These are phyloP conservation scores for Penicillium sp. DNA, from an alignment of 2,329 filamentous ascomycete species.

Conservation along the genomic window DNA sequence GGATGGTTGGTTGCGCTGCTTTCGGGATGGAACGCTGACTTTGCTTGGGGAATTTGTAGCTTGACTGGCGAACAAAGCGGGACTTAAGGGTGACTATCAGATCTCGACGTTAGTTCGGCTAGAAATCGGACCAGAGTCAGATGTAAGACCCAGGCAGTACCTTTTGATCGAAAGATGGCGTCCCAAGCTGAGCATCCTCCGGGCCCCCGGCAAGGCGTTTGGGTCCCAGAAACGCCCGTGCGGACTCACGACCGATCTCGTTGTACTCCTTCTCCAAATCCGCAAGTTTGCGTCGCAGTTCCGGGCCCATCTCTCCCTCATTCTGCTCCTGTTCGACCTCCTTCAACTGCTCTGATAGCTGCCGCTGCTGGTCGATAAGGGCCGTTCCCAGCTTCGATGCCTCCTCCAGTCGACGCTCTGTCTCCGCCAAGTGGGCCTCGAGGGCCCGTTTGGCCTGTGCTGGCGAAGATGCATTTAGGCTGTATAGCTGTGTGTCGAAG, in stretches of 20 bases:
- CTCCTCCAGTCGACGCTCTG: conserved; percentile 81
- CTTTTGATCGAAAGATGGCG: conserved; percentile 41
- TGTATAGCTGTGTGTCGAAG: conserved; percentile 73
- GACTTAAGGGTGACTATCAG: conserved; percentile 57
- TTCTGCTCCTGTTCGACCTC: conserved; percentile 72
- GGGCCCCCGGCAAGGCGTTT: conserved; percentile 66
- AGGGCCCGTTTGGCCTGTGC: conserved; percentile 79
- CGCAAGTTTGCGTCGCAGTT: conserved; percentile 69
- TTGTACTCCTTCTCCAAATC: conserved; percentile 94
- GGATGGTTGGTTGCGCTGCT: conserved; percentile 78
- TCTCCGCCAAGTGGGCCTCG: conserved; percentile 85
- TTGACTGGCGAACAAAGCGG: conserved; percentile 73
- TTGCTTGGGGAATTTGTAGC: conserved; percentile 82
- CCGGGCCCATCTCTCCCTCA: conserved; percentile 70
- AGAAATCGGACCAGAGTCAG: neutral
- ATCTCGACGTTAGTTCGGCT: conserved; percentile 7
- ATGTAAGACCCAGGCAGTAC: conserved; percentile 25
- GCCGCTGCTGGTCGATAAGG: conserved; percentile 75
- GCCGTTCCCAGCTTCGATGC: conserved; percentile 81
- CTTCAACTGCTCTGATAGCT: conserved; percentile 69
- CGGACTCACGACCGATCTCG: conserved; percentile 81
- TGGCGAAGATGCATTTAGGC: conserved; percentile 71
- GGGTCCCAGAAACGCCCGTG: conserved; percentile 76
- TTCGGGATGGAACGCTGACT: conserved; percentile 73
- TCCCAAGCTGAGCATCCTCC: conserved; percentile 44